These are phyloP conservation scores for Boletus coffeatus DNA, from an alignment of 1,284 basidiomycete species.

Conservation along the genomic window DNA sequence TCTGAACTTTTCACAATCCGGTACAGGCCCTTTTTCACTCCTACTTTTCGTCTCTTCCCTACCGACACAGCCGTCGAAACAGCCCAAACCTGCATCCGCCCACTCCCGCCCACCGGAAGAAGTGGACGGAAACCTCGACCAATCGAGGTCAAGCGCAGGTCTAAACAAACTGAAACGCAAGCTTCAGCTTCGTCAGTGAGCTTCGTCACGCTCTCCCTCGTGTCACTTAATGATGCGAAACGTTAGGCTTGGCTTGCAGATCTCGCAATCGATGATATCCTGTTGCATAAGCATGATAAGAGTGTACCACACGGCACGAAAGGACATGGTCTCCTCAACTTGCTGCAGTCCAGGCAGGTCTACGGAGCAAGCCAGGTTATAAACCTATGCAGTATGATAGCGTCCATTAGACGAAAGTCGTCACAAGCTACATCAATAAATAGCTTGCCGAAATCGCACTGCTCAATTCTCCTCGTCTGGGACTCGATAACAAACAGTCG, in stretches of 20 bases:
- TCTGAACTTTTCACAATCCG: constrained; percentile 3
- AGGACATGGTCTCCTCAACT: constrained; percentile 86
- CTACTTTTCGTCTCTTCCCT: constrained; percentile 75
- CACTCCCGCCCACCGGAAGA: constrained; percentile 61
- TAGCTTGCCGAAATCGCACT: constrained; percentile 82
- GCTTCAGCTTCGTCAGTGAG: constrained; percentile 43
- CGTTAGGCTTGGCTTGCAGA: constrained; percentile 88
- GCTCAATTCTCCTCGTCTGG: constrained; percentile 67
- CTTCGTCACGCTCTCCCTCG: constrained; percentile 49
- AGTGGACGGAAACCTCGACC: constrained; percentile 63
- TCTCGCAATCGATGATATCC: constrained; percentile 84
- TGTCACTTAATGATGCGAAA: constrained; percentile 87
- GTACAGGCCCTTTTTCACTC: constrained; percentile 66
- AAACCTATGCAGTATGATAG: constrained; percentile 77
- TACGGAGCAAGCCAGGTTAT: constrained; percentile 69
- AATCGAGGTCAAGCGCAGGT: constrained; percentile 31
- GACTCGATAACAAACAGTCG: constrained; percentile 72
- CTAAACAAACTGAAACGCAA: constrained; percentile 48
- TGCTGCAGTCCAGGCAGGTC: constrained; percentile 75
- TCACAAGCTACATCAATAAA: constrained; percentile 87
- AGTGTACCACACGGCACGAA: constrained; percentile 93
- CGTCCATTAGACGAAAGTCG: constrained; percentile 83
- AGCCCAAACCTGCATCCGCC: constrained; percentile 64
- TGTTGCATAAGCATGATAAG: constrained; percentile 82
- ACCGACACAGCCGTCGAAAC: constrained; percentile 75